phyloP scores from a whole-genome alignment of 176 grass and related monocot genomes.

The Oryza officinalis region DNA sequence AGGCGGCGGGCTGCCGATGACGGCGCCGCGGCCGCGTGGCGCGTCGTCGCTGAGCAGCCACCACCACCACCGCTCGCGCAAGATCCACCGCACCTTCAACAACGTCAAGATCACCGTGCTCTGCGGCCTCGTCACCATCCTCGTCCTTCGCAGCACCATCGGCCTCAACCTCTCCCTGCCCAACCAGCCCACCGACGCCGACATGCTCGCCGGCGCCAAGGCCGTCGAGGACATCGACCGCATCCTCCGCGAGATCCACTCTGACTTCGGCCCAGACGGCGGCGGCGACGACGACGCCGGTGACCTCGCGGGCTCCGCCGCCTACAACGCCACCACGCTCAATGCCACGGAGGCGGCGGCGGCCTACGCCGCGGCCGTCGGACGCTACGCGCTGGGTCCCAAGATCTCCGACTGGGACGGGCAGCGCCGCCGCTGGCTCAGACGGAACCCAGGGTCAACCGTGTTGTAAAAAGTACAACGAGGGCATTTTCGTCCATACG shows the following conservation, averaged over 20 bases:
- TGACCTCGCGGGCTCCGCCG: not conserved
- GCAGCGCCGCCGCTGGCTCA: constrained; percentile 67
- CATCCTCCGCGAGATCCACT: constrained; percentile 89
- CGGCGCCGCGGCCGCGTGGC: constrained; percentile 47
- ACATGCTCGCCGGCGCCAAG: constrained; percentile 47
- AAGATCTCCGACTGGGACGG: constrained; percentile 80
- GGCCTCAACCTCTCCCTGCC: constrained; percentile 64
- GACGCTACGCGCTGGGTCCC: constrained; percentile 63
- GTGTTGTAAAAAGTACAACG: too few species aligned
- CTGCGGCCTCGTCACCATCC: constrained; percentile 90
- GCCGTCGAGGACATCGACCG: constrained; percentile 94
- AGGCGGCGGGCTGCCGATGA: constrained; percentile 42
- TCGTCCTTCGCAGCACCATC: constrained; percentile 78
- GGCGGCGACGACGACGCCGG: constrained; percentile 4
- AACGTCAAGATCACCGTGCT: constrained; percentile 92
- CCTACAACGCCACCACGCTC: constrained; percentile 41
- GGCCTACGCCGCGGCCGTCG: constrained; percentile 24
- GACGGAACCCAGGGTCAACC: constrained; percentile 60
- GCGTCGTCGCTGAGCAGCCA: constrained; percentile 43
- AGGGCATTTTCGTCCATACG: too few species aligned
- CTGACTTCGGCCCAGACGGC: constrained; percentile 64
- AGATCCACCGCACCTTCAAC: constrained; percentile 90
- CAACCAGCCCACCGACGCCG: constrained; percentile 49
- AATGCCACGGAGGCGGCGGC: constrained; percentile 25
- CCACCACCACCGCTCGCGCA: constrained; percentile 48